Evolutionary conservation across 352 stramenopile species (phyloP), one percentile per base, ranked within the genome.

Genomic region (Discostella stelligera): DNA sequence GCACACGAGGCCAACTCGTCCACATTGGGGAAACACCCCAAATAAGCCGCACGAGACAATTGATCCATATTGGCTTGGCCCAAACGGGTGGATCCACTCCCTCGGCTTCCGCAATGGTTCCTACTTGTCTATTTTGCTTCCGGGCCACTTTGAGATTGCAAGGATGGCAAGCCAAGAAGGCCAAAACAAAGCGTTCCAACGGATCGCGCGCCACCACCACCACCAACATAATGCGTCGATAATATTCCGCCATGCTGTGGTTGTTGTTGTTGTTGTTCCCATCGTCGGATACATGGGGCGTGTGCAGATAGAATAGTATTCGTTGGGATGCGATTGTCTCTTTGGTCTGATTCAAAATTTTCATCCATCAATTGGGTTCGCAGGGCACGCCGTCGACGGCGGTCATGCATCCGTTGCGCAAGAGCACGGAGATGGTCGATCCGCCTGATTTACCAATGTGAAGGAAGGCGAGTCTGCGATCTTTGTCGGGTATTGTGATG

Each of bases 371-470:
- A 32, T 72, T 50, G 0, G 8, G 11, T 48, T 74, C 66, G 37
- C 66, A 74, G n/a, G 32, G 4, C 30, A 25, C 32, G 9, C 66
- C 66, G 30, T 74, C 66, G 7, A 74, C 71, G 55, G 74, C 77
- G 11, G 72, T 75, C 21, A 79, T 61, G 37, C 83, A 89, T 13
- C 79, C 79, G 72, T 89, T 85, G 13, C 72, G 66, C 14, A 89
- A 27, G 0, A 87, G 52, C 11, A 49, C 58, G 0, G 83, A 85
- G 11, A 89, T 69, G 4, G 79, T 82, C 16, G 64, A 80, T 53
- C 83, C 83, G n/a, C 75, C 83, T 30, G 79, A 87, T 56, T 89
- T 89, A 59, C 83, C 83, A 30, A 89, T 76, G 68, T 89, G 83
- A 11, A 89, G 37, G 77, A 85, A 85, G 14, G 70, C 79, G 16